phyloP scores from a whole-genome alignment of 805 yeast genomes.

The Pichia ethanolica region DNA sequence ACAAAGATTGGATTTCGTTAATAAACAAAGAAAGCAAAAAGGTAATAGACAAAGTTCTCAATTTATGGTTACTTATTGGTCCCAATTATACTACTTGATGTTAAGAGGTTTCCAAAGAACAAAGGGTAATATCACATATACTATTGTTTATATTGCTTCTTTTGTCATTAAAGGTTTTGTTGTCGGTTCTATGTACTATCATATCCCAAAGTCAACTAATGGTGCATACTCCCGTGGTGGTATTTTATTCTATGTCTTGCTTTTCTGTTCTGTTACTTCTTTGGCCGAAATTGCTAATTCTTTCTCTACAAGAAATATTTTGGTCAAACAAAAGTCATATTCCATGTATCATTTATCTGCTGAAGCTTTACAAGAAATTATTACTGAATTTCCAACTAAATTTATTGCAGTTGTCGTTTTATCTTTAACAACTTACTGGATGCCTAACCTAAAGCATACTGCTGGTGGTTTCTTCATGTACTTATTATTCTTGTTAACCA shows the following conservation, averaged over 20 bases:
- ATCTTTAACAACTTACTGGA: conserved; percentile 41
- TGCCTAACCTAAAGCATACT: conserved; percentile 42
- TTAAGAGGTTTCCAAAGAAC: conserved; percentile 48
- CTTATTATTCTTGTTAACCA: conserved; percentile 33
- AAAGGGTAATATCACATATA: conserved; percentile 49
- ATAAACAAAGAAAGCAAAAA: conserved; percentile 31
- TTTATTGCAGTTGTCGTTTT: conserved; percentile 41
- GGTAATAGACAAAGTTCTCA: conserved; percentile 33
- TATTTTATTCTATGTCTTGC: conserved; percentile 49
- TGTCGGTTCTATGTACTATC: conserved; percentile 42
- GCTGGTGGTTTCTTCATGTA: conserved; percentile 54
- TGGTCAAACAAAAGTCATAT: conserved; percentile 56
- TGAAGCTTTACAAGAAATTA: conserved; percentile 48
- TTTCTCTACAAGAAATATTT: conserved; percentile 53
- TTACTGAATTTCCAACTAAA: conserved; percentile 53
- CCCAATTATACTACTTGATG: conserved; percentile 46
- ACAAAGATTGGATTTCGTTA: conserved; percentile 25
- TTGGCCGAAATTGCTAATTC: conserved; percentile 55
- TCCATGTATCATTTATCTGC: conserved; percentile 63
- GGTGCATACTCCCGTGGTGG: conserved; percentile 48
- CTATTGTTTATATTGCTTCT: conserved; percentile 41
- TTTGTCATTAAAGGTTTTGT: conserved; percentile 49
- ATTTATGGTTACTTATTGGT: conserved; percentile 35
- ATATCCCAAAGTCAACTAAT: conserved; percentile 12
- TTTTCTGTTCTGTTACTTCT: conserved; percentile 54